Conservation (phyloP, 805 yeast species). For the Zygoascus bituminiphila region DNA sequence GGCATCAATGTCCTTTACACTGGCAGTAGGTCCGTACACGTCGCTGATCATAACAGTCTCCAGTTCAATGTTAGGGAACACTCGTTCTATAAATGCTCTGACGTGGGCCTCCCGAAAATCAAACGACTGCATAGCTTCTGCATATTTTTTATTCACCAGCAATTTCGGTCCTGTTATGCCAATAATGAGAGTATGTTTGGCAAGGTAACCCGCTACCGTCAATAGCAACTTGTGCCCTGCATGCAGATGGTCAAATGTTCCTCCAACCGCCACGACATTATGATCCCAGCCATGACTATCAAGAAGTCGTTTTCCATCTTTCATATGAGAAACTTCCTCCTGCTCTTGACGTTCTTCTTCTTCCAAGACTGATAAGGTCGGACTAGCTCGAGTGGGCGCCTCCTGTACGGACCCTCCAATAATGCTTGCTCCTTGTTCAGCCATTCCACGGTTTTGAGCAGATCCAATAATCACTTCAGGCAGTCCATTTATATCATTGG, state of each 20-base stretch:
- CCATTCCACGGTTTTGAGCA: neutral
- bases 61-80: conserved; percentile 40
- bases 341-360: conserved; percentile 7
- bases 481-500: conserved; percentile 13
- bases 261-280: conserved; percentile 57
- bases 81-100: conserved; percentile 38
- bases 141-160: conserved; percentile 64
- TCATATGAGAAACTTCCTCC: conserved; percentile 9
- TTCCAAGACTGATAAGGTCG: conserved; percentile 1
- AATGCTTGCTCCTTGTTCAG: conserved; percentile 1
- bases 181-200: conserved; percentile 50
- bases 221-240: conserved; percentile 88
- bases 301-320: conserved; percentile 11
- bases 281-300: conserved; percentile 13
- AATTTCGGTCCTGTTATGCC: conserved; percentile 79
- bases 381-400: neutral
- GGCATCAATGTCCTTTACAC: conserved; percentile 62
- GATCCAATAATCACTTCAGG: conserved; percentile 19
- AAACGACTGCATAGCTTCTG: conserved; percentile 54
- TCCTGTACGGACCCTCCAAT: conserved; percentile 1
- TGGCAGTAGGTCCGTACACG: conserved; percentile 90
- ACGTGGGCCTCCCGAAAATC: conserved; percentile 43
- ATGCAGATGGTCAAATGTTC: conserved; percentile 94
- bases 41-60: conserved; percentile 65
- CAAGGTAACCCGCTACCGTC: conserved; percentile 59